phyloP scores from a whole-genome alignment of 2,329 filamentous ascomycete species.

The Falciphora oryzae region DNA sequence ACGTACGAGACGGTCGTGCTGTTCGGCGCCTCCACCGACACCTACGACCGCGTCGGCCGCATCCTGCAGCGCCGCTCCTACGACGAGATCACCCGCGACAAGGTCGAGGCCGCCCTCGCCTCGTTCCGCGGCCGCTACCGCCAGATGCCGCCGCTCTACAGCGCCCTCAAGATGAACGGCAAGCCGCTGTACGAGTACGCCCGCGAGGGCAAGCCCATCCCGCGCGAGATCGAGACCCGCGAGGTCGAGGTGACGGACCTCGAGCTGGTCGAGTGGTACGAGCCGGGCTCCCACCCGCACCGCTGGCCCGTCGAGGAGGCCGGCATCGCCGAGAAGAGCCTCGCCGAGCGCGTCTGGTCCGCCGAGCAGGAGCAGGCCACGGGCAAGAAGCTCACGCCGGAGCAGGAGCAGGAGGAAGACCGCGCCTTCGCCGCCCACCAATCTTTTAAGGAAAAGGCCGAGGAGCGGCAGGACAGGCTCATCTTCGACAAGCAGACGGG shows the following conservation, averaged over 20 bases:
- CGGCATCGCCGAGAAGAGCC: constrained; percentile 64
- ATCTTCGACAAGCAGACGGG: constrained; percentile 42
- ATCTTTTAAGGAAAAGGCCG: constrained; percentile 51
- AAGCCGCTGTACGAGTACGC: constrained; percentile 97
- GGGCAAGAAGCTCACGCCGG: constrained; percentile 43
- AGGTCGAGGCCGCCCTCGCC: constrained; percentile 69
- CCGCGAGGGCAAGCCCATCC: constrained; percentile 78
- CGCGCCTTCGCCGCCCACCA: constrained; percentile 51
- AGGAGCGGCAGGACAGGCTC: constrained; percentile 51
- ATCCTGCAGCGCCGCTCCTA: constrained; percentile 70
- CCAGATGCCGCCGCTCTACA: constrained; percentile 90
- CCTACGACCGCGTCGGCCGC: constrained; percentile 83
- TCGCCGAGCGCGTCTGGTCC: constrained; percentile 67
- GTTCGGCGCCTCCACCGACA: constrained; percentile 89
- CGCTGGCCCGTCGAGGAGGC: constrained; percentile 77
- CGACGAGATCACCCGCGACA: constrained; percentile 72
- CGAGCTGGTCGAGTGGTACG: constrained; percentile 78
- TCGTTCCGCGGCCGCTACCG: constrained; percentile 76
- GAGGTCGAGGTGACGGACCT: constrained; percentile 72
- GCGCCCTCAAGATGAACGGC: constrained; percentile 85
- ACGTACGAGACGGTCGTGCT: constrained; percentile 84
- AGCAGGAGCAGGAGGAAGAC: constrained; percentile 50
- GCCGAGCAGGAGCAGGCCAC: constrained; percentile 51
- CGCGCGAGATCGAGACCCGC: constrained; percentile 74
- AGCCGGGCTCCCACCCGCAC: constrained; percentile 73